Base-by-base conservation (phyloP, 78 protist species). In the Dictyostelium brefeldianum region DNA sequence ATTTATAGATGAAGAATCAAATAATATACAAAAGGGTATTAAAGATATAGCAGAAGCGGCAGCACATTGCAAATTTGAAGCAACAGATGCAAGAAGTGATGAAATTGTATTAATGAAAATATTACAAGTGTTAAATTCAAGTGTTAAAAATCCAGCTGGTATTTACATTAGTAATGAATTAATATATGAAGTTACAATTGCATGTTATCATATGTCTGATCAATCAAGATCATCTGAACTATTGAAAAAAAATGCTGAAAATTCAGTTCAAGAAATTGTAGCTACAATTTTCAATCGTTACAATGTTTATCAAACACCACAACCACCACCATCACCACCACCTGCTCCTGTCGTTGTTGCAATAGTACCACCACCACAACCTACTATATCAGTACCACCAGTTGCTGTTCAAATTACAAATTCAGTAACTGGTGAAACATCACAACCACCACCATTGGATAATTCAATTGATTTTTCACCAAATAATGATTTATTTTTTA, bases 41-140 rank as follows among this genome's bases (percentile, higher is more conserved):
- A 22, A 46, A 17, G 31, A 14, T 14, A 95, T 97, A n/a, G 97
- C 95, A 20, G 71, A 94, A 7, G 95, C 97, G 0, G 98, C 96
- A 41, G 91, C 98, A 31, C 94, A 96, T 67, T 96, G 98, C 77
- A 85, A 96, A 36, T 98, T 97, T 81, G 98, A 96, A 83, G 97
- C 94, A 29, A 97, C 99, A 0, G 99, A 98, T 78, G 67, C 96
- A 5, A 90, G 46, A 17, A 74, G 87, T 56, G 99, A 98, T 79
- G 98, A 98, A 71, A 98, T 96, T n/a, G 98, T 97, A 7, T 92
- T 98, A 17, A 79, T 97, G 96, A 80, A 94, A 29, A 79, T 98
- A 31, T 74, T 97, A 46, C 97, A 98, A 78, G 96, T 94, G 11
- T 25, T 94, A 10, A 36, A 41, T 6, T 74, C 94, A 17, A 85